phyloP scores from a whole-genome alignment of 2,329 filamentous ascomycete species.

The Zymoseptoria brevis region DNA sequence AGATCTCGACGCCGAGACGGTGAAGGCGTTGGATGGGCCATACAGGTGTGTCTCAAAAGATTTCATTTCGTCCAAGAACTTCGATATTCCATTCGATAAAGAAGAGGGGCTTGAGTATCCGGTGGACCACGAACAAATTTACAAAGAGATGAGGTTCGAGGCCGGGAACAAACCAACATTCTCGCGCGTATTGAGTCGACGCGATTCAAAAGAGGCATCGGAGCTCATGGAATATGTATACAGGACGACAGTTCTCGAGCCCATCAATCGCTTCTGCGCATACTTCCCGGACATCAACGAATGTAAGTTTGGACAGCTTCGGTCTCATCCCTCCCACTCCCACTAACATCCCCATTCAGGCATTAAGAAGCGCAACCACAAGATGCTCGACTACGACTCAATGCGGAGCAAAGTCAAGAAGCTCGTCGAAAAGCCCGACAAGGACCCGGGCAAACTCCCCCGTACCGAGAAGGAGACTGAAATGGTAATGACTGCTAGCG shows the following conservation, averaged over 20 bases:
- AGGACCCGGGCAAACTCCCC: conserved; percentile 92
- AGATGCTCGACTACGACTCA: conserved; percentile 95
- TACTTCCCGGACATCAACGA: conserved; percentile 99
- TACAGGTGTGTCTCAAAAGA: conserved; percentile 55
- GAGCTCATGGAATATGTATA: conserved; percentile 26
- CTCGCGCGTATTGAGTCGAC: conserved; percentile 6
- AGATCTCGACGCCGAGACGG: conserved; percentile 94
- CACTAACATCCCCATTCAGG: conserved; percentile 36
- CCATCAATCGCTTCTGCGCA: conserved; percentile 90
- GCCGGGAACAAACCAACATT: conserved; percentile 18
- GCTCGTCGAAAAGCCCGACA: conserved; percentile 95
- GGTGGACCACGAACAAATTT: conserved; percentile 16
- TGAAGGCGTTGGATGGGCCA: conserved; percentile 94
- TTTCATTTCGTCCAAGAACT: conserved; percentile 1
- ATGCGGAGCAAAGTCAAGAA: conserved; percentile 95
- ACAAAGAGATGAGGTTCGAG: conserved; percentile 24
- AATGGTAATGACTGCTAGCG: conserved; percentile 43
- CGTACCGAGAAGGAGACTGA: conserved; percentile 94
- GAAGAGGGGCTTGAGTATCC: conserved; percentile 13
- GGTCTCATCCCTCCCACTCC: not conserved
- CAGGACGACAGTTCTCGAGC: conserved; percentile 86
- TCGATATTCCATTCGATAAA: conserved; percentile 12
- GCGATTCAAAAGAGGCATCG: conserved; percentile 10
- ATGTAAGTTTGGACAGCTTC: conserved; percentile 48
- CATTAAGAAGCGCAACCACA: conserved; percentile 98